Conservation (phyloP, 495 filamentous ascomycete species). For the Cladorrhinum samala region DNA sequence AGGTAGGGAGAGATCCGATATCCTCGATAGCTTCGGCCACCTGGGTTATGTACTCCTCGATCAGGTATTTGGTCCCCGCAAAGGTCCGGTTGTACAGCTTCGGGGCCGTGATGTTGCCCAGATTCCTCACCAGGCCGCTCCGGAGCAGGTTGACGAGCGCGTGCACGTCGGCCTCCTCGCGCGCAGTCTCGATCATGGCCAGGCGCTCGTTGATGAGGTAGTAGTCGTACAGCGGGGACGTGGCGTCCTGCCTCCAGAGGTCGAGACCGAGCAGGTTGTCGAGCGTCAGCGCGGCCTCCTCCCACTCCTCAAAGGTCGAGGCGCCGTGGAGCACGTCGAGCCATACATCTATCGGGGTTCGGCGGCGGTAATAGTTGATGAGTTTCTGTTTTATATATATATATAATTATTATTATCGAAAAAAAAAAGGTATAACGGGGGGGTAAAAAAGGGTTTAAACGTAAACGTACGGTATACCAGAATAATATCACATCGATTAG, state of each 20-base stretch:
- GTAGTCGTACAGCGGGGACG: conserved; percentile 83
- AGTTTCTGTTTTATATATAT: conserved; percentile 9
- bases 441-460: no score
- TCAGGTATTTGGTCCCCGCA: conserved; percentile 80
- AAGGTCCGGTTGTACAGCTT: conserved; percentile 81
- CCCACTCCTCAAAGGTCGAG: conserved; percentile 73
- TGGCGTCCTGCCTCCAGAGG: conserved; percentile 78
- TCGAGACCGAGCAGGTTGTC: conserved; percentile 74
- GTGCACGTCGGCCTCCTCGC: conserved; percentile 70
- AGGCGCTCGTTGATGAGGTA: conserved; percentile 74
- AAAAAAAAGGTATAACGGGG: neutral
- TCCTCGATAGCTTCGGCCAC: conserved; percentile 74
- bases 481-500: conserved; percentile 57
- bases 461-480: conserved; percentile 57
- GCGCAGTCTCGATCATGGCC: conserved; percentile 62
- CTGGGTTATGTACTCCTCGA: conserved; percentile 86
- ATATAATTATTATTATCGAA: neutral
- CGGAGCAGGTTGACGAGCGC: conserved; percentile 72
- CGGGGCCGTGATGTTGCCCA: conserved; percentile 84
- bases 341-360: conserved; percentile 47
- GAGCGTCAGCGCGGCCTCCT: conserved; percentile 69
- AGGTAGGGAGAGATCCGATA: conserved; percentile 64
- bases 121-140: conserved; percentile 80
- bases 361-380: conserved; percentile 45
- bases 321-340: conserved; percentile 57